Conservation (phyloP, 495 filamentous ascomycete genomes). For the Neurospora sublineolata region DNA sequence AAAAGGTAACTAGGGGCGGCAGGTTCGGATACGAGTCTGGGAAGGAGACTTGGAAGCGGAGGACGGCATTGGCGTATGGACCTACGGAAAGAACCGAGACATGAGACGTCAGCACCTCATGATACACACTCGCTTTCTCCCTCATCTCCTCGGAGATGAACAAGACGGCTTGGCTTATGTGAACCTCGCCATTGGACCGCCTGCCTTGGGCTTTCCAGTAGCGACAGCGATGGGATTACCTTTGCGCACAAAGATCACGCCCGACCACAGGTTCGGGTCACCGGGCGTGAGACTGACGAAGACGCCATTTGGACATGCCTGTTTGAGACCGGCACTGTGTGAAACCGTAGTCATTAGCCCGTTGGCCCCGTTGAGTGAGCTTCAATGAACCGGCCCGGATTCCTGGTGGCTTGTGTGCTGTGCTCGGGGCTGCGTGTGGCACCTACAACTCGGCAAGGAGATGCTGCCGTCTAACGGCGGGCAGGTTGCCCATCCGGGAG, state of each 20-base stretch:
- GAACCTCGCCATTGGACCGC: neutral
- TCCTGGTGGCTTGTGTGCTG: neutral
- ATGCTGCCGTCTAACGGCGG: constrained; percentile 43
- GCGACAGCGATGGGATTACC: constrained; percentile 34
- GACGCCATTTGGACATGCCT: constrained; percentile 69
- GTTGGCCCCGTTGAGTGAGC: neutral
- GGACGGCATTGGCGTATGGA: constrained; percentile 75
- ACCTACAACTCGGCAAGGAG: constrained; percentile 69
- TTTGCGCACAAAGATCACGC: constrained; percentile 81
- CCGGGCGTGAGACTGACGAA: constrained; percentile 77
- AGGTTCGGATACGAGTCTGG: constrained; percentile 66
- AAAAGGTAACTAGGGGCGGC: constrained; percentile 76
- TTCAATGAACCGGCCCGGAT: neutral
- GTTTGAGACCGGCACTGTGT: constrained; percentile 64
- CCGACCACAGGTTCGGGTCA: constrained; percentile 70
- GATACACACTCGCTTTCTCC: neutral
- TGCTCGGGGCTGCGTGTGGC: neutral
- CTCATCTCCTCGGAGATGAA: neutral
- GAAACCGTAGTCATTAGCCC: constrained; percentile 5
- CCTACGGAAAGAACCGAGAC: constrained; percentile 36
- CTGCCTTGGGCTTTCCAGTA: neutral
- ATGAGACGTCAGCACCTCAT: neutral
- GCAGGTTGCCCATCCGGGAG: constrained; percentile 18
- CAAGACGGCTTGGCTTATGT: neutral
- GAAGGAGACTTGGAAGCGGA: constrained; percentile 85